Evolutionary conservation across 345 rosid genomes (phyloP), one percentile per base, ranked within the genome.

Genomic region (Heritiera littoralis): DNA sequence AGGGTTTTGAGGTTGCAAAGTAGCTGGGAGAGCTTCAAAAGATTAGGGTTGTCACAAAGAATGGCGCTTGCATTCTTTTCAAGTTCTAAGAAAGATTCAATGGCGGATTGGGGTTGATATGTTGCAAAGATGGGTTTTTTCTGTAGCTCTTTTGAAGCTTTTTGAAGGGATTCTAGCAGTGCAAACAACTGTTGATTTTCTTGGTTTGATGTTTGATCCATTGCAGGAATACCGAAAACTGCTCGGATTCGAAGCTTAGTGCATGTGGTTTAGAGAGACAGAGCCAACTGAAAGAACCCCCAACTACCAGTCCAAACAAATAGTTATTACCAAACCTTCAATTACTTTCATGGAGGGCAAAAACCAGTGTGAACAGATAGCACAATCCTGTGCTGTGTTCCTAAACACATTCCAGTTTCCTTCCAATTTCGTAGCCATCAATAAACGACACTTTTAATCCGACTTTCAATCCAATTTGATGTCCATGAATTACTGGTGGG

Each of bases 81-180:
- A 8, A 80, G 87, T 14, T 80, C 72, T 9, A 82, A 78, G 54
- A 90, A 70, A 15, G 76, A 48, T 58, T 79, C 81, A 20, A 81
- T 69, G 74, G 80, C 0, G 40, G 79, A 72, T 55, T 67, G 80
- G 77, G 85, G 72, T 40, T 68, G 35, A 69, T 78, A 51, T 51
- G 77, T 67, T 6, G 83, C 32, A 80, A 85, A 86, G 70, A 87
- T 30, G 63, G 89, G 78, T 28, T 48, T 77, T 84, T 48, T 79
- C 64, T 84, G 90, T 28, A 89, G 85, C 73, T 84, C 85, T 81
- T 75, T 86, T 6, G 86, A 81, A 40, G 86, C 80, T 70, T 68
- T 77, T 76, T 76, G 81, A 17, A 89, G 80, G 74, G 83, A 48
- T 59, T 84, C 77, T 1, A 88, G 83, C 30, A 78, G 41, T 2